Base-by-base conservation (phyloP, 768 basidiomycete species). In the Amanita subjunquillea region DNA sequence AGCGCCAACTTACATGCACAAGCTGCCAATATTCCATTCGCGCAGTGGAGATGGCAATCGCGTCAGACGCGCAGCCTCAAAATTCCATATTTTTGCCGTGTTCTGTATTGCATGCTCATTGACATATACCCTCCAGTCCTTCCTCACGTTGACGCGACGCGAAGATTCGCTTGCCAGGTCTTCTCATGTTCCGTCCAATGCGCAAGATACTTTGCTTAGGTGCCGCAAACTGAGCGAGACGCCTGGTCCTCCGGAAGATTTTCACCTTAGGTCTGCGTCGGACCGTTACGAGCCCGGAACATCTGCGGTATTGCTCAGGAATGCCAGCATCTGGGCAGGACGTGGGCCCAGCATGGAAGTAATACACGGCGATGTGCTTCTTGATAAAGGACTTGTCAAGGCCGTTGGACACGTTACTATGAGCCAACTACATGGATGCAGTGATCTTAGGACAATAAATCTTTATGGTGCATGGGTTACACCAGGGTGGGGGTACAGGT, bases 401-500 rank as follows among this genome's bases (percentile, higher is more conserved):
- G 70, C 65, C 17, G 64, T 81, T 32, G 82, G 82, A 20, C 59
- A 70, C 56, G 62, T 80, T 54, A 53, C 64, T 42, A 50, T 59
- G 44, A 54, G 50, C 34, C 47, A 58, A 40, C 51, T 67, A 30
- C 45, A 57, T n/a, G 47, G 29, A 2, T 61, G 61, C 52, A 53
- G 54, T 36, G 57, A 64, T 41, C 49, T 75, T 10, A 67, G 72
- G 17, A 68, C 72, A 15, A 60, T 84, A 5, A 75, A 88, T 43
- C 75, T 75, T 2, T 61, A 72, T 45, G 85, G 85, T 2, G 74
- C 79, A 7, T 90, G 87, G 87, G 75, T 89, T 15, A 83, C 87
- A 3, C 87, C 88, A 32, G 87, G 82, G 56, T 72, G 55, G 27
- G 62, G 54, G 10, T 27, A 17, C 32, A 4, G 27, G 9, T 13